These are phyloP conservation scores for Alloteropsis angusta DNA, from an alignment of 202 grass and related monocot genomes.

Conservation along the genomic window DNA sequence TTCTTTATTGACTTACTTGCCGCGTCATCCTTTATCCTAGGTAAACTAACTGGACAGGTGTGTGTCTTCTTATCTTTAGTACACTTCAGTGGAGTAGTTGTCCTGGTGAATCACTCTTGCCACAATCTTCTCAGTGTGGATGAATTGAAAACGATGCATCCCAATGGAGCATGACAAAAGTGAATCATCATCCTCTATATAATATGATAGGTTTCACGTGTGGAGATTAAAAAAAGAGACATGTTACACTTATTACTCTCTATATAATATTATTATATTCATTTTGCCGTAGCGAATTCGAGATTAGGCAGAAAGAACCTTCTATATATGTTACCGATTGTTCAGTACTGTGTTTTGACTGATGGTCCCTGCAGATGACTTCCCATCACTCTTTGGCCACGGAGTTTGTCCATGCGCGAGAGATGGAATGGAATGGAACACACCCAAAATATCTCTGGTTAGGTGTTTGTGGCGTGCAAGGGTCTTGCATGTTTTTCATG, in stretches of 20 bases:
- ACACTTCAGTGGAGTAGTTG: background rate
- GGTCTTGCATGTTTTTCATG: background rate
- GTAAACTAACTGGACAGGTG: background rate
- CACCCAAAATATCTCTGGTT: background rate
- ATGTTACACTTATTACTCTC: too few relatives aligned
- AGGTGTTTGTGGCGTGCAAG: background rate
- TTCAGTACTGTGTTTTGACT: background rate
- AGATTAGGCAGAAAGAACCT: background rate
- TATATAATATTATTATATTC: too few relatives aligned
- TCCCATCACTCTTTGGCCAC: background rate
- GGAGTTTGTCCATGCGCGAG: background rate
- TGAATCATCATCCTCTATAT: background rate
- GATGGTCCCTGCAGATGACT: too few relatives aligned
- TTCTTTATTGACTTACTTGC: too few relatives aligned
- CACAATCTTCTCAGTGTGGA: background rate
- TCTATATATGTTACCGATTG: too few relatives aligned
- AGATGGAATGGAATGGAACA: background rate
- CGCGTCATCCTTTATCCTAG: too few relatives aligned
- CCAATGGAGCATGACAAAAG: background rate
- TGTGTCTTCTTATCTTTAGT: background rate
- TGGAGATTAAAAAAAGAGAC: background rate
- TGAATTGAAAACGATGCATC: constrained; percentile 21
- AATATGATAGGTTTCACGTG: background rate
- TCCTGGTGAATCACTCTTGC: background rate
- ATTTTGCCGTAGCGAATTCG: background rate